Evolutionary conservation across 805 yeast species (phyloP).

Genomic region (Sugiyamaella floridensis): DNA sequence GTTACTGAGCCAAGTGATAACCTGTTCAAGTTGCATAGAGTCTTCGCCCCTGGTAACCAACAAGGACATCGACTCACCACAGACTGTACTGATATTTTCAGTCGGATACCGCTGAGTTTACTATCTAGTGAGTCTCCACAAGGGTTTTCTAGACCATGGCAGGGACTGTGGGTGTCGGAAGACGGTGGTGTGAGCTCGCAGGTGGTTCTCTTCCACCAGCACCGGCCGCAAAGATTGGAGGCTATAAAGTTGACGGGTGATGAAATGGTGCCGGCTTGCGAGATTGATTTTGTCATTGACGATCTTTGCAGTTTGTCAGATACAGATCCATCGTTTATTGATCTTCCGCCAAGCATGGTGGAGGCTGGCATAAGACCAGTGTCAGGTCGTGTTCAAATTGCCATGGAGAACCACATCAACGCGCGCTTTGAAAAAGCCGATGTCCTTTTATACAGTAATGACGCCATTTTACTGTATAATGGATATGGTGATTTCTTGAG

Average conservation of each 20-base stretch:
- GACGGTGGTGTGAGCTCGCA: slow-evolving; percentile 15
- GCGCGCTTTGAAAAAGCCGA: neutral
- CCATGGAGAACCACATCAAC: neutral
- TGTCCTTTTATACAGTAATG: neutral
- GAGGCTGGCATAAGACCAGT: neutral
- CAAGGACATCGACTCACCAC: no score
- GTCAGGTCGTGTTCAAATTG: neutral
- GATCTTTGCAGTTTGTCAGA: slow-evolving; percentile 7
- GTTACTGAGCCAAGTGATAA: neutral
- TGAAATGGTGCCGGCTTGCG: slow-evolving; percentile 24
- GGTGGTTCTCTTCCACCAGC: slow-evolving; percentile 23
- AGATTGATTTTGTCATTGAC: slow-evolving; percentile 21
- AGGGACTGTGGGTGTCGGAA: slow-evolving; percentile 28
- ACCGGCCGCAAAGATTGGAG: slow-evolving; percentile 19
- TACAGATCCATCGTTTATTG: neutral
- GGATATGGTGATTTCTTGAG: neutral
- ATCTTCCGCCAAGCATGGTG: neutral
- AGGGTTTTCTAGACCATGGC: slow-evolving; percentile 13
- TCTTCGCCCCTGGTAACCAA: neutral
- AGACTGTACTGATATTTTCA: slow-evolving; percentile 17
- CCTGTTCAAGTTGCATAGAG: neutral
- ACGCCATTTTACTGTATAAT: neutral
- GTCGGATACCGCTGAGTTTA: slow-evolving; percentile 14
- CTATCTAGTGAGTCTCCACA: slow-evolving; percentile 6
- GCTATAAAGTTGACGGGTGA: slow-evolving; percentile 27